phyloP scores from a whole-genome alignment of 768 basidiomycete species.

The Kwoniella newhampshirensis region DNA sequence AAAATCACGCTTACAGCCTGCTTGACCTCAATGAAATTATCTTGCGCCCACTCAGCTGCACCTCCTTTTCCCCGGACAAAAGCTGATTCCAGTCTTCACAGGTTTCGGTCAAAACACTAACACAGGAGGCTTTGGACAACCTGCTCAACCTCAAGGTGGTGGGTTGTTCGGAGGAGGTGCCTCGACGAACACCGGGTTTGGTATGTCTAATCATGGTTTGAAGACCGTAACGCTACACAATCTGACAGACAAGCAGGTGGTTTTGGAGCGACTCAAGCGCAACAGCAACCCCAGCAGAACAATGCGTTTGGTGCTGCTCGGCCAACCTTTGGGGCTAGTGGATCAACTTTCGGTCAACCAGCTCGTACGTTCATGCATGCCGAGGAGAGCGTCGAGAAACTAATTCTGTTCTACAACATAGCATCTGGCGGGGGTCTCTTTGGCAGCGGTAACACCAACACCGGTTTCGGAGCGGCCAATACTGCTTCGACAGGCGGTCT shows the following conservation, averaged over 20 bases:
- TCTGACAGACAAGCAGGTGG: conserved; percentile 54
- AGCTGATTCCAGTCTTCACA: not conserved
- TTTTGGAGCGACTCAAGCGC: conserved; percentile 56
- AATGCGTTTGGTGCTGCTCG: conserved; percentile 57
- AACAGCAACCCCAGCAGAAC: conserved; percentile 48
- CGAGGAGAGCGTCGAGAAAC: not conserved
- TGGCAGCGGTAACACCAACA: conserved; percentile 21
- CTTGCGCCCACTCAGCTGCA: too few species aligned
- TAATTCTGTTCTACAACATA: not conserved
- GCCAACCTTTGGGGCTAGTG: conserved; percentile 54
- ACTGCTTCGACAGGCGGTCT: conserved; percentile 24
- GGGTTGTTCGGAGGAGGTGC: conserved; percentile 31
- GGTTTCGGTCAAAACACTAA: conserved; percentile 12
- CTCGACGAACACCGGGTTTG: conserved; percentile 10
- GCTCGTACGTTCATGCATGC: not conserved
- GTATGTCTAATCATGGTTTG: conserved; percentile 1
- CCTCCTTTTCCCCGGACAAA: not conserved
- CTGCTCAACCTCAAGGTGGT: conserved; percentile 26
- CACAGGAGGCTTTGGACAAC: conserved; percentile 21
- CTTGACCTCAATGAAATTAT: too few species aligned
- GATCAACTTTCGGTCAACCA: conserved; percentile 64
- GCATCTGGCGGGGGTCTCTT: conserved; percentile 23
- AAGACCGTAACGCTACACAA: not conserved
- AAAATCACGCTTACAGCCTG: too few species aligned
- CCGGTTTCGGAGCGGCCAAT: conserved; percentile 37